phyloP scores from a whole-genome alignment of 2,329 filamentous ascomycete genomes.

The Stromatinia cepivora region DNA sequence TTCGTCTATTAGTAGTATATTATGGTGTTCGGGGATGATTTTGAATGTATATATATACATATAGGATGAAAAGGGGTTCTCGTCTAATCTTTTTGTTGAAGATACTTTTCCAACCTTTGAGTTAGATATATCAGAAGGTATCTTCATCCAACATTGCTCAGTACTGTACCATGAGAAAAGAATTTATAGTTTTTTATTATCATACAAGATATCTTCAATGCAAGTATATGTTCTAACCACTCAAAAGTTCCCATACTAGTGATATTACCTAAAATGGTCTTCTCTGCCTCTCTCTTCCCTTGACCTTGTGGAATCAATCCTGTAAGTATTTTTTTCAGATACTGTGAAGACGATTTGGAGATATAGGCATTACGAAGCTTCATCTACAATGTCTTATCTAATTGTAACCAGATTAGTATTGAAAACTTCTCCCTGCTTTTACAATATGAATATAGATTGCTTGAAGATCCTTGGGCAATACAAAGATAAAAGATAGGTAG shows the following conservation, averaged over 20 bases:
- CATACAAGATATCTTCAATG: neutral
- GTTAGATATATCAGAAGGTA: neutral
- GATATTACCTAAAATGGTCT: neutral
- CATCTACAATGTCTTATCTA: too few relatives aligned
- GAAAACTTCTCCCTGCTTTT: too few relatives aligned
- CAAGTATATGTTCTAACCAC: neutral
- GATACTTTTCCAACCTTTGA: neutral
- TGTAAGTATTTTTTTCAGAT: too few relatives aligned
- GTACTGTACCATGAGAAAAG: too few relatives aligned
- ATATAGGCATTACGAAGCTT: too few relatives aligned
- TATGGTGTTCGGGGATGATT: fast-evolving
- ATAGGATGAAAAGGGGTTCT: neutral
- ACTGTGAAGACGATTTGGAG: too few relatives aligned
- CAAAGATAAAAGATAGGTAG: too few relatives aligned
- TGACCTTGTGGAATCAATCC: neutral
- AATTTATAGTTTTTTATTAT: neutral
- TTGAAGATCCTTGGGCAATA: too few relatives aligned
- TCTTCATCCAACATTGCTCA: fast-evolving
- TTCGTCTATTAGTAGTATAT: too few relatives aligned
- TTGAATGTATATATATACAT: neutral
- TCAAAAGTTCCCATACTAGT: neutral
- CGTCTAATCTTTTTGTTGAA: neutral
- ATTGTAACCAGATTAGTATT: too few relatives aligned
- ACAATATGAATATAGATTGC: too few relatives aligned
- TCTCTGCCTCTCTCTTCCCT: neutral